These are phyloP conservation scores for Pseudoneurospora amorphoporcata DNA, from an alignment of 495 filamentous ascomycete genomes.

Conservation along the genomic window DNA sequence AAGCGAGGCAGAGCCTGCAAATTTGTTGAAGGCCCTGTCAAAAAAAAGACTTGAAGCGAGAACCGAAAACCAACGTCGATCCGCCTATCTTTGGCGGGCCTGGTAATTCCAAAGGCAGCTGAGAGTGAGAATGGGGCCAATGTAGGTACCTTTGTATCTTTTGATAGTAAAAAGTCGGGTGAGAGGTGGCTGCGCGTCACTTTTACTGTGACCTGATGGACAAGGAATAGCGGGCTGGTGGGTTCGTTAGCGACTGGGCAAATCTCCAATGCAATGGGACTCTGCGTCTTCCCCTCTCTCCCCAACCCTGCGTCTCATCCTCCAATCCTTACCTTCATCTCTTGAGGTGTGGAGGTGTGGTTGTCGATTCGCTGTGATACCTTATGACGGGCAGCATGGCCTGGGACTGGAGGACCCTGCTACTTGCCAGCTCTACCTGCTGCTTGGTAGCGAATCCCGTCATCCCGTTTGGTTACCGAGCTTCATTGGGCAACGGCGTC, in stretches of 20 bases:
- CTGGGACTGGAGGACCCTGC: neutral
- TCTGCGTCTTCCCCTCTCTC: neutral
- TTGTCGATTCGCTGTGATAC: neutral
- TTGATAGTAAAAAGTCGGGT: neutral
- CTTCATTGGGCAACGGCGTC: neutral
- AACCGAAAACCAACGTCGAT: neutral
- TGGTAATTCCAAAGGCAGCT: neutral
- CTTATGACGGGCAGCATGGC: neutral
- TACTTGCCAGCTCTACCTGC: neutral
- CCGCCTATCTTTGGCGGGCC: neutral
- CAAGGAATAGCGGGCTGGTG: neutral
- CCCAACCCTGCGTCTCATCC: neutral
- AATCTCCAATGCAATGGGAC: neutral
- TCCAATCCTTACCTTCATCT: neutral
- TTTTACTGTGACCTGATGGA: neutral
- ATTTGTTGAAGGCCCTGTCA: neutral
- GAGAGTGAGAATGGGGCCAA: neutral
- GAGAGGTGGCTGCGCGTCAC: neutral
- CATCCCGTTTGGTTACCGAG: neutral
- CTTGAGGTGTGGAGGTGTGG: no score
- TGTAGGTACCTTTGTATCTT: neutral
- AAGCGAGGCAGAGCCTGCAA: neutral
- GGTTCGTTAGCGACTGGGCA: neutral
- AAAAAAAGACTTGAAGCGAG: neutral
- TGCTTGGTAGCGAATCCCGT: neutral